A percentile compares a stretch with the other conserved stretches of the same genome.
phyloP scores from a whole-genome alignment of 805 yeast genomes.

The Wickerhamomyces silvicola region DNA sequence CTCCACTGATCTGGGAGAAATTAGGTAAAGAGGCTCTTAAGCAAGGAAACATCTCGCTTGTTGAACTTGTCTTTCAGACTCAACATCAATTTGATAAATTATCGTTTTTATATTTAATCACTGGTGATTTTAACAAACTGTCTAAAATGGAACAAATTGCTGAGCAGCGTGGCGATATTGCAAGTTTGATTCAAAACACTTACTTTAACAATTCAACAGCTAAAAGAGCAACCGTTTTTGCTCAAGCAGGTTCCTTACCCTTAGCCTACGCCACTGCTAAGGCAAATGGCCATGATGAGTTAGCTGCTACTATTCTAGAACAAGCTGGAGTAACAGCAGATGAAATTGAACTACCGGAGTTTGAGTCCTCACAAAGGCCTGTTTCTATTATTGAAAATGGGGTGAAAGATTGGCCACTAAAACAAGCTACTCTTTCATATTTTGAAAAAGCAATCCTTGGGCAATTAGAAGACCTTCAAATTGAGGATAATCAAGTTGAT shows the following conservation, averaged over 20 bases:
- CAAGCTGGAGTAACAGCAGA: slow-evolving; percentile 61
- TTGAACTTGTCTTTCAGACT: slow-evolving; percentile 85
- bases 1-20: slow-evolving; percentile 67
- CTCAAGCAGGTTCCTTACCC: slow-evolving; percentile 75
- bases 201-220: slow-evolving; percentile 69
- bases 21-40: slow-evolving; percentile 79
- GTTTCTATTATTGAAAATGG: slow-evolving; percentile 42
- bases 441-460: slow-evolving; percentile 83
- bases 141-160: slow-evolving; percentile 85
- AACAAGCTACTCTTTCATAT: slow-evolving; percentile 63
- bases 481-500: slow-evolving; percentile 32
- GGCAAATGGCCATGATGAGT: slow-evolving; percentile 69
- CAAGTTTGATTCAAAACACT: slow-evolving; percentile 78
- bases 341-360: slow-evolving; percentile 61
- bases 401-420: slow-evolving; percentile 72
- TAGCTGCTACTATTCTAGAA: slow-evolving; percentile 65
- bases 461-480: slow-evolving; percentile 56
- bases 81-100: slow-evolving; percentile 81
- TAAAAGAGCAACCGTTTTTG: slow-evolving; percentile 66
- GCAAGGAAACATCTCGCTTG: slow-evolving; percentile 83
- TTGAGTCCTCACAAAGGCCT: slow-evolving; percentile 37
- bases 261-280: slow-evolving; percentile 92
- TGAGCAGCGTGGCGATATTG: slow-evolving; percentile 74
- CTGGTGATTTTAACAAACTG: slow-evolving; percentile 75
- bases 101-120: slow-evolving; percentile 77